phyloP scores from a whole-genome alignment of 805 yeast genomes.

The Pichia heedii region DNA sequence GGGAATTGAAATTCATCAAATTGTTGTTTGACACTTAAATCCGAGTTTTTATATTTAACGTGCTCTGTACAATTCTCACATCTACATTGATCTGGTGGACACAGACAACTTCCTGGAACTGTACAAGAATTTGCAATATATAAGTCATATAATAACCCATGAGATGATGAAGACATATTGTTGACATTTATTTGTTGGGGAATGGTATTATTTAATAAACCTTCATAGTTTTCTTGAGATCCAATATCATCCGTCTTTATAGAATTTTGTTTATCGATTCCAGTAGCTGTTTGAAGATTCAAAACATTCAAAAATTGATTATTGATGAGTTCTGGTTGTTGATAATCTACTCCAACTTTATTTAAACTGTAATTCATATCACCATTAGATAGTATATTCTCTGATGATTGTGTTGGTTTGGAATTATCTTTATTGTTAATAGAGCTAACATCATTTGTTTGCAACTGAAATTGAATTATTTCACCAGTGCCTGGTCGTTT shows the following conservation, averaged over 20 bases:
- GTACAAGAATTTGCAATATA: conserved; percentile 26
- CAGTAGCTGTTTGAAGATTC: too few relatives aligned
- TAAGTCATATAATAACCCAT: conserved; percentile 20
- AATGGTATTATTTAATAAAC: neutral
- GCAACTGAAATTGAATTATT: neutral
- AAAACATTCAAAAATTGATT: too few relatives aligned
- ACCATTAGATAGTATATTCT: too few relatives aligned
- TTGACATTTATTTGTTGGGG: neutral
- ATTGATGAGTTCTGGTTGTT: neutral
- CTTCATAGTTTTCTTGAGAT: too few relatives aligned
- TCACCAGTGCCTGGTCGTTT: neutral
- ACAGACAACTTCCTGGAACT: conserved; percentile 28
- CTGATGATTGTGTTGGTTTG: too few relatives aligned
- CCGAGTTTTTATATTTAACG: conserved; percentile 7
- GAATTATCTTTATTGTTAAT: too few relatives aligned
- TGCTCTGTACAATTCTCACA: conserved; percentile 28
- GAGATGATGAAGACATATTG: neutral
- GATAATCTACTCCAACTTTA: neutral
- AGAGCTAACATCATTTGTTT: neutral
- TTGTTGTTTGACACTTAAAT: conserved; percentile 11
- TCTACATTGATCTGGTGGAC: conserved; percentile 24
- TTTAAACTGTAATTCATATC: too few relatives aligned
- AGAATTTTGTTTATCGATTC: too few relatives aligned
- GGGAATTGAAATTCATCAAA: conserved; percentile 13
- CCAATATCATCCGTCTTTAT: too few relatives aligned